A percentile compares a stretch with the other conserved stretches of the same genome.
Conservation (phyloP, 768 basidiomycete species). For the Russula abietina region DNA sequence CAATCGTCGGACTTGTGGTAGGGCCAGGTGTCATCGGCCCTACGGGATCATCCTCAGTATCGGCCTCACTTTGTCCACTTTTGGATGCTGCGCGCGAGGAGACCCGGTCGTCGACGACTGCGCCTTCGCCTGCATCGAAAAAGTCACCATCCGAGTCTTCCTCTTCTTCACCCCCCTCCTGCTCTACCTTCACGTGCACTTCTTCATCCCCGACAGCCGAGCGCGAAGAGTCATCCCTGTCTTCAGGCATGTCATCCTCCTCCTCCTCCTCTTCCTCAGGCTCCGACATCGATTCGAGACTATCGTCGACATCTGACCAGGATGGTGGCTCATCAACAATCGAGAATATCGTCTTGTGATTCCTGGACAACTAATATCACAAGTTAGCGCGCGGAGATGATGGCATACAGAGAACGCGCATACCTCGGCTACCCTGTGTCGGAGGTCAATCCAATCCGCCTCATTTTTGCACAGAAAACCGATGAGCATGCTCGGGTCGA, state of each 20-base stretch:
- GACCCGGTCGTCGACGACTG: slow-evolving; percentile 38
- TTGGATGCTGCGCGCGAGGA: slow-evolving; percentile 34
- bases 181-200: slow-evolving; percentile 25
- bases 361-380: slow-evolving; percentile 36
- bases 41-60: slow-evolving; percentile 67
- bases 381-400: background rate
- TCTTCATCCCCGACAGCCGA: slow-evolving; percentile 7
- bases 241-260: slow-evolving; percentile 50
- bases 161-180: slow-evolving; percentile 30
- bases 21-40: slow-evolving; percentile 68
- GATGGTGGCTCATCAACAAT: slow-evolving; percentile 83
- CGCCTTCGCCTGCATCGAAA: slow-evolving; percentile 41
- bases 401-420: background rate
- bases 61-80: slow-evolving; percentile 46
- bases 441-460: slow-evolving; percentile 80
- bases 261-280: slow-evolving; percentile 51
- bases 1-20: slow-evolving; percentile 18
- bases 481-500: slow-evolving; percentile 97
- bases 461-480: slow-evolving; percentile 85
- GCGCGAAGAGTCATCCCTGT: slow-evolving; percentile 29
- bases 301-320: slow-evolving; percentile 75
- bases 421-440: slow-evolving; percentile 65
- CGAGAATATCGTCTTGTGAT: slow-evolving; percentile 66
- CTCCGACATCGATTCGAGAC: slow-evolving; percentile 78
- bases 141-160: slow-evolving; percentile 43